Conservation (phyloP, 2,329 filamentous ascomycete genomes). For the Penicillium hesseltinei region DNA sequence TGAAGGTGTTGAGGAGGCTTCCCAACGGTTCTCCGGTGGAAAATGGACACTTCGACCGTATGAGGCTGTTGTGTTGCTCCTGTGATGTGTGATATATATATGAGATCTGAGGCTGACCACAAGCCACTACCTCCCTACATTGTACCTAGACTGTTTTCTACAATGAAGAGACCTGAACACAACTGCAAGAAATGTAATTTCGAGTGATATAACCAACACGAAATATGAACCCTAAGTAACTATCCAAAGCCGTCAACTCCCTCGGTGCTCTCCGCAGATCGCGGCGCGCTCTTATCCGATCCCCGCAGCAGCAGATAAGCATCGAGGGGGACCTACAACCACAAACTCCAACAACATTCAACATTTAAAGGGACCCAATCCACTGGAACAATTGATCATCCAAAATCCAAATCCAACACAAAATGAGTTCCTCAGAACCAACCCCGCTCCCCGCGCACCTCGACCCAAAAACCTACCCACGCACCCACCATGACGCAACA, state of each 20-base stretch:
- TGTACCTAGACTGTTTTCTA: background rate
- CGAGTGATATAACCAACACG: background rate
- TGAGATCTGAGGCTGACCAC: background rate
- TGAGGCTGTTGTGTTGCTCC: constrained; percentile 32
- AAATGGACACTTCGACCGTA: constrained; percentile 36
- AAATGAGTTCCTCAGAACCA: constrained; percentile 14
- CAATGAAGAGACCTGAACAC: background rate
- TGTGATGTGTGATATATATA: constrained; percentile 16
- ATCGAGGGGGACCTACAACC: background rate
- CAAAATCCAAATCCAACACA: background rate
- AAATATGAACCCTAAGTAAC: too few relatives aligned
- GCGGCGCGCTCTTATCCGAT: constrained; percentile 16
- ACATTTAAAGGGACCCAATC: background rate
- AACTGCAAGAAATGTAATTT: background rate
- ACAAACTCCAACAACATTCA: background rate
- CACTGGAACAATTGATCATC: background rate
- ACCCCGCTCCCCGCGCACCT: constrained; percentile 30
- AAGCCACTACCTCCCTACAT: background rate
- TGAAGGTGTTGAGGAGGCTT: constrained; percentile 20
- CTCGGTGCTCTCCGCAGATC: constrained; percentile 16
- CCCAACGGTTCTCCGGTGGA: constrained; percentile 22
- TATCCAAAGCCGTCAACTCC: background rate
- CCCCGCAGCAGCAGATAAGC: constrained; percentile 26
- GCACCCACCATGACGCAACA: constrained; percentile 29
- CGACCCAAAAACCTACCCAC: constrained; percentile 43